Base-by-base conservation (phyloP, 208 protist genomes). In the Trypanosoma boissoni region DNA sequence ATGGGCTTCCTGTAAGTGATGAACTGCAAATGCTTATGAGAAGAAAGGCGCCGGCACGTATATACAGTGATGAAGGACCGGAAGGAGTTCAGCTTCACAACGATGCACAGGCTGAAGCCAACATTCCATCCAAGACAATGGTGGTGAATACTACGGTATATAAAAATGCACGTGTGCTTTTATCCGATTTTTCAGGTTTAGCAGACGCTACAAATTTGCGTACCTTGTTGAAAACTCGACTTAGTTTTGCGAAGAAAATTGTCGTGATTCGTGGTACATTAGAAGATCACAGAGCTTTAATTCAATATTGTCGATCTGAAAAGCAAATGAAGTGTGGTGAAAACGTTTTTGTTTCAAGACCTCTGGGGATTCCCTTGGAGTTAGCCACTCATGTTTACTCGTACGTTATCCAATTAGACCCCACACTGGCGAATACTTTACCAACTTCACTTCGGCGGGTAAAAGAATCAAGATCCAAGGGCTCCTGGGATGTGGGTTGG, bases 401-500 rank as follows among this genome's bases (percentile, higher is more conserved):
- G 3, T 95, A 91, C 68, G 27, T 74, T 16, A 83, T 92, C 23
- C 76, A 84, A 43, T 62, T 95, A 14, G 83, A 91, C 52, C 65
- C 78, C 16, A 55, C 43, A 36, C 70, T 95, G 41, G 78, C 76
- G 1, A 77, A 72, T 18, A 59, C 61, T 32, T 58, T 92, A 45
- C 57, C 80, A 18, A 55, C 58, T 27, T 66, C 54, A 6, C 61
- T 91, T 20, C 65, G 75, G 9, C 72, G 72, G 0, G 84, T 92
- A 31, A 74, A 79, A 18, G 88, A 90, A 45, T 66, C 76, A 1
- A 71, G 78, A 53, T 84, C 78, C 0, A 81, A 78, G 28, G 83
- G 78, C 23, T 76, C 58, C 9, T 95, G 88, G 88, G 84, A 95
- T 58, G 84, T 95, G 6, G 83, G 83, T 4, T 92, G 85, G 84